A percentile compares a stretch with the other conserved stretches of the same genome.
Evolutionary conservation across 805 yeast genomes (phyloP).

Genomic region (Spathaspora girioi): DNA sequence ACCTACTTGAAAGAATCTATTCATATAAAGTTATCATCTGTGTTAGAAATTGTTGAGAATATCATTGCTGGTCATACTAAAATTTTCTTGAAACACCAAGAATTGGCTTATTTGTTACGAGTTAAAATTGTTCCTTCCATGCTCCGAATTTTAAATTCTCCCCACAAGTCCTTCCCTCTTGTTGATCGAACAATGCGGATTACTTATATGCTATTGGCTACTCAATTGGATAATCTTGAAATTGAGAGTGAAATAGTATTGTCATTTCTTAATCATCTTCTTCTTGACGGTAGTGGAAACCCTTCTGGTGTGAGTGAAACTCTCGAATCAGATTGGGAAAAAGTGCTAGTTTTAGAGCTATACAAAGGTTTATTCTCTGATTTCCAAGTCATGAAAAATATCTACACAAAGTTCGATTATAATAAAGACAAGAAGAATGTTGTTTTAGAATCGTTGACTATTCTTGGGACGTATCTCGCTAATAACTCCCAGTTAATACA

Average conservation of each 20-base stretch:
- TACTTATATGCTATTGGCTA: conserved; percentile 54
- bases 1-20: conserved; percentile 46
- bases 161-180: conserved; percentile 57
- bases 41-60: conserved; percentile 81
- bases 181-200: conserved; percentile 75
- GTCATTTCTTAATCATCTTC: conserved; percentile 67
- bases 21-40: conserved; percentile 58
- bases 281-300: conserved; percentile 47
- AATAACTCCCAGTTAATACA: conserved; percentile 16
- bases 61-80: conserved; percentile 60
- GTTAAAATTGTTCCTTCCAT: conserved; percentile 73
- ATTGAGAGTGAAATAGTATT: conserved; percentile 81
- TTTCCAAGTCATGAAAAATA: conserved; percentile 43
- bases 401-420: conserved; percentile 63
- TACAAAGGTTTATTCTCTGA: conserved; percentile 60
- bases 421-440: conserved; percentile 55
- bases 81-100: conserved; percentile 55
- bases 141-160: conserved; percentile 57
- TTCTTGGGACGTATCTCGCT: conserved; percentile 18
- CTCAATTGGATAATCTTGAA: conserved; percentile 56
- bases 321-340: conserved; percentile 54
- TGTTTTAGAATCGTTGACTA: conserved; percentile 49
- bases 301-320: too few species aligned
- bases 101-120: conserved; percentile 63
- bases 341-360: conserved; percentile 68